Evolutionary conservation across 2,329 filamentous ascomycete species (phyloP).

Genomic region (Periconia macrospinosa): DNA sequence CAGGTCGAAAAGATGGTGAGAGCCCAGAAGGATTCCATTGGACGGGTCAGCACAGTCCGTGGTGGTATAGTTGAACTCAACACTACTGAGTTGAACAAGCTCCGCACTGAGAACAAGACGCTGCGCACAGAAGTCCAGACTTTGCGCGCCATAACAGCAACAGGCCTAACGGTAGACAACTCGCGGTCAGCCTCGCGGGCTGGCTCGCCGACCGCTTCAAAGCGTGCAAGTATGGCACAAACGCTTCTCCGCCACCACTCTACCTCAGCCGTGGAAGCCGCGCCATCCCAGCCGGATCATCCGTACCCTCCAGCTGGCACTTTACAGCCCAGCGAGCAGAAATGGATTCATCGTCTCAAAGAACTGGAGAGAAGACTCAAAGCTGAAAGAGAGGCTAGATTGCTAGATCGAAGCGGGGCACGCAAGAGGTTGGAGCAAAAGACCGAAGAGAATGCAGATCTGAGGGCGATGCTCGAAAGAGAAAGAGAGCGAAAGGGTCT

Average conservation of each 20-base stretch:
- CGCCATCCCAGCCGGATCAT: constrained; percentile 31
- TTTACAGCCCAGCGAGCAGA: constrained; percentile 62
- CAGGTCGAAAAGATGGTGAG: constrained; percentile 76
- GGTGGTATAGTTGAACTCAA: constrained; percentile 44
- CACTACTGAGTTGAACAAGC: constrained; percentile 58
- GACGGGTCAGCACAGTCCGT: constrained; percentile 43
- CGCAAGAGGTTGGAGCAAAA: constrained; percentile 76
- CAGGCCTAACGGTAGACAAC: constrained; percentile 24
- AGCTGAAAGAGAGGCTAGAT: constrained; percentile 81
- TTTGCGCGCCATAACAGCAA: constrained; percentile 52
- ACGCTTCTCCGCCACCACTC: constrained; percentile 60
- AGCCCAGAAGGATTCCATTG: constrained; percentile 41
- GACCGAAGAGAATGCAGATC: constrained; percentile 71
- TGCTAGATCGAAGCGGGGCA: constrained; percentile 83
- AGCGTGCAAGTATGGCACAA: constrained; percentile 51
- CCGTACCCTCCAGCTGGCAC: constrained; percentile 40
- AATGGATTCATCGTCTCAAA: constrained; percentile 82
- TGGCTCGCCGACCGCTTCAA: constrained; percentile 34
- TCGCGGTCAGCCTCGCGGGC: constrained; percentile 30
- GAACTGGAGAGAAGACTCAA: constrained; percentile 89
- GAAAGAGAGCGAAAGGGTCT: constrained; percentile 47
- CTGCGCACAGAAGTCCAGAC: constrained; percentile 67
- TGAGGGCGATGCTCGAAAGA: constrained; percentile 66
- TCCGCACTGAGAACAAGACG: constrained; percentile 62
- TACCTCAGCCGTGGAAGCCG: constrained; percentile 52